phyloP scores from a whole-genome alignment of 305 asterid species.

The Plantago rigida region DNA sequence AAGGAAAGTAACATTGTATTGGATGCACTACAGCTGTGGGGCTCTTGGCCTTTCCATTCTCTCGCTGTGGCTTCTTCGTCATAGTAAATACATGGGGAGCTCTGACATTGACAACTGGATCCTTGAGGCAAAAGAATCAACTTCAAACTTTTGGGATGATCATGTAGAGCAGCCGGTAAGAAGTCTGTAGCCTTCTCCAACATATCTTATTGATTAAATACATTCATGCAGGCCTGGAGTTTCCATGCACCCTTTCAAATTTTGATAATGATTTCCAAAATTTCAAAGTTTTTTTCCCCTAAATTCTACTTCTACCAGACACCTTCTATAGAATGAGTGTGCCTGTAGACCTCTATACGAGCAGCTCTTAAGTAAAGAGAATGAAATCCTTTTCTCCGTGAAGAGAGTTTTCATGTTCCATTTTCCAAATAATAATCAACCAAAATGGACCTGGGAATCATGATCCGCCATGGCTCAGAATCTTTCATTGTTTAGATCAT shows the following conservation, averaged over 20 bases:
- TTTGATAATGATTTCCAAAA: no score
- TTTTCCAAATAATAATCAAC: constrained; percentile 14
- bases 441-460: constrained; percentile 9
- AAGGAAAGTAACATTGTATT: constrained; percentile 57
- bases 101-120: constrained; percentile 94
- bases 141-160: constrained; percentile 77
- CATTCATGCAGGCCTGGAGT: no score
- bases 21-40: constrained; percentile 86
- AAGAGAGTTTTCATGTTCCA: not conserved
- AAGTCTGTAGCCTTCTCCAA: constrained; percentile 19
- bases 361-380: not conserved
- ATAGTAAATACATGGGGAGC: constrained; percentile 89
- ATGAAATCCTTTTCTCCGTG: constrained; percentile 4
- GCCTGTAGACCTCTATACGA: no score
- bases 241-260: no score
- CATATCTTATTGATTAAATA: not conserved
- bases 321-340: no score
- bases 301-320: no score
- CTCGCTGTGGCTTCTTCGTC: constrained; percentile 91
- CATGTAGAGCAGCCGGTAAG: constrained; percentile 98
- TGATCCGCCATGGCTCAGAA: constrained; percentile 12
- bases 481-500: not conserved
- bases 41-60: constrained; percentile 60
- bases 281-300: no score
- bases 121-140: constrained; percentile 74